Base-by-base conservation (phyloP, 129 eudicot genomes). In the Tanacetum coccineum region DNA sequence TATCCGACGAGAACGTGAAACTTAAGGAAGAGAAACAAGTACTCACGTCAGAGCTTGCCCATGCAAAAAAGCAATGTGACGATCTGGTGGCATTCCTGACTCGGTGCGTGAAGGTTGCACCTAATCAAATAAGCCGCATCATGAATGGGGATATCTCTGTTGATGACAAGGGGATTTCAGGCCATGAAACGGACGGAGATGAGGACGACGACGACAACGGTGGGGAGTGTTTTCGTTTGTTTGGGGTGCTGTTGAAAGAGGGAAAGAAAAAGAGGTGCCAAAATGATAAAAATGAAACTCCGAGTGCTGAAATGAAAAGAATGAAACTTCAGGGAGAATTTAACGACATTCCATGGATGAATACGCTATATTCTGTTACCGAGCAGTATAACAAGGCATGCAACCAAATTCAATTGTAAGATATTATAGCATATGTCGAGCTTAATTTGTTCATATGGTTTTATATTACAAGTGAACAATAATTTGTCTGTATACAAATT, bases 161-260 rank as follows among this genome's bases (percentile, higher is more conserved):
- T 56, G 76, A 66, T 70, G 89, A 57, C 62, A 45, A 20, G 2
- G 66, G 47, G 6, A 49, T 10, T 18, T 45, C 9, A n/a, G 72
- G 14, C 11, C 22, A 11, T 21, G 57, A 46, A 30, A 64, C 19
- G 5, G 60, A 61, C 15, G 52, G 36, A 2, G 71, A 42, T 30
- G 66, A 75, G n/a, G 60, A 61, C 13, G 57, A 20, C 3, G 70
- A 40, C 40, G 66, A 75, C 8, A 59, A 63, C 21, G 80, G 67
- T 18, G 86, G 71, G 8, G 77, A 72, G n/a, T 65, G 84, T 75
- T 58, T 83, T 66, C 80, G 82, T 39, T 70, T 91, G 78, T 91
- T 91, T 70, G 96, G 97, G 61, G 96, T 91, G 68, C 45, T 72
- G 80, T 40, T 87, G 88, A 83, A 81, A 81, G 80, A 74, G 13